Evolutionary conservation across 768 basidiomycete species (phyloP), one percentile per base, ranked within the genome.

Genomic region (Fistulinella prunicolor): DNA sequence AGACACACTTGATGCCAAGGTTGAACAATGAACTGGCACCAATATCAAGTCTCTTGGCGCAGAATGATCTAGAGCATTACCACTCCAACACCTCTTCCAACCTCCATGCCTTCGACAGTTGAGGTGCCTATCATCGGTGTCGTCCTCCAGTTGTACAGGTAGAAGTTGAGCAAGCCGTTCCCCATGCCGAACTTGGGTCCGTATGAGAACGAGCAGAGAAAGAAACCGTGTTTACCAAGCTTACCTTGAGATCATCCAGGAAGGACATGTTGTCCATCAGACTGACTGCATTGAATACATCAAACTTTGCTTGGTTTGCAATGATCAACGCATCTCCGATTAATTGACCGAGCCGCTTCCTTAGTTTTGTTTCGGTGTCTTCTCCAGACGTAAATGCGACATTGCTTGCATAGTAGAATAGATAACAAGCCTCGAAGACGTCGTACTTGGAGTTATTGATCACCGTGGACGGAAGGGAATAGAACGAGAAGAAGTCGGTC

Each of bases 401-500:
- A 42, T 88, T 85, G 7, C 88, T 86, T 17, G 92, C 96, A 61
- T 98, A 98, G 70, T 97, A 98, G 68, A 82, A 98, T 20, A 97
- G 75, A 69, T 98, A 99, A 10, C 92, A 95, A 1, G 94, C 95
- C 56, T 99, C 85, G 34, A 99, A 79, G 23, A 81, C 59, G 17
- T 78, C 74, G 62, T 93, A 70, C 55, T 84, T 88, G n/a, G 74
- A 52, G 56, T 81, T 82, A 44, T 81, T 78, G 63, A 98, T 91
- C 51, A 98, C 83, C 1, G 92, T 89, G 5, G 95, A 98, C 1
- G 96, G 95, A 20, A 99, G 81, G 13, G 89, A 89, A 67, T 96
- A 99, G 74, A 98, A 95, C 9, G 95, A 94, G 70, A 97, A 86
- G 62, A 94, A 89, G 70, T 99, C 96, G 2, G 95, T 97, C 58